Conservation (phyloP, 2,329 filamentous ascomycete genomes). For the Pseudogymnoascus sp. region DNA sequence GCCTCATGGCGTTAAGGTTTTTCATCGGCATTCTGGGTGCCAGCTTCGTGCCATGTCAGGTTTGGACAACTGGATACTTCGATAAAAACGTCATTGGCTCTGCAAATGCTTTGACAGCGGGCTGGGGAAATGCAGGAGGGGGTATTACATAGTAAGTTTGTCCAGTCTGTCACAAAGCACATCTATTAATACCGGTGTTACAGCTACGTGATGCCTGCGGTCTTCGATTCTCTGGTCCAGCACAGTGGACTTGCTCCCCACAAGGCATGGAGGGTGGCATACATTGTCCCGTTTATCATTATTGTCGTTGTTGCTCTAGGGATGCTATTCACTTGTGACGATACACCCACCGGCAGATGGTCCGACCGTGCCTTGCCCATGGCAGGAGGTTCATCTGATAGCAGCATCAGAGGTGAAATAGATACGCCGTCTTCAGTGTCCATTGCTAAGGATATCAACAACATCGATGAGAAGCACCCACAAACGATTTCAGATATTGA, state of each 20-base stretch:
- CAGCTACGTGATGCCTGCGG: slow-evolving; percentile 67
- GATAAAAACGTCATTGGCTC: slow-evolving; percentile 89
- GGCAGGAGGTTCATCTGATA: background rate
- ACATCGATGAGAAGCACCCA: slow-evolving; percentile 18
- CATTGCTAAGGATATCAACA: slow-evolving; percentile 29
- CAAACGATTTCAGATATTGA: slow-evolving; percentile 32
- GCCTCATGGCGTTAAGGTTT: slow-evolving; percentile 68
- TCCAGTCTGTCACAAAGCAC: slow-evolving; percentile 39
- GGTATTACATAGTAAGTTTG: slow-evolving; percentile 91
- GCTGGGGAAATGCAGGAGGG: slow-evolving; percentile 80
- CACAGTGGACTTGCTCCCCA: slow-evolving; percentile 53
- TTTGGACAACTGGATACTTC: slow-evolving; percentile 89
- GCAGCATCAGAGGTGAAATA: slow-evolving; percentile 32
- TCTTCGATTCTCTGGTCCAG: slow-evolving; percentile 68
- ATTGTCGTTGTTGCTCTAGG: slow-evolving; percentile 58
- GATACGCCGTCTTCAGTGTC: slow-evolving; percentile 44
- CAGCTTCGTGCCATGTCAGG: slow-evolving; percentile 78
- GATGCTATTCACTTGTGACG: slow-evolving; percentile 68
- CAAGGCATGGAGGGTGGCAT: slow-evolving; percentile 76
- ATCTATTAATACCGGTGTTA: background rate
- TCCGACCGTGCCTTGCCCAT: slow-evolving; percentile 53
- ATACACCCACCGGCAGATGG: slow-evolving; percentile 80
- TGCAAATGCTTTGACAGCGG: slow-evolving; percentile 77
- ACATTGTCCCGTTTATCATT: slow-evolving; percentile 75
- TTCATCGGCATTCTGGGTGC: slow-evolving; percentile 75